Percentiles rank a stretch among this genome's conserved stretches.
These are phyloP conservation scores for Penicillium lividum DNA, from an alignment of 495 filamentous ascomycete genomes.

Conservation along the genomic window DNA sequence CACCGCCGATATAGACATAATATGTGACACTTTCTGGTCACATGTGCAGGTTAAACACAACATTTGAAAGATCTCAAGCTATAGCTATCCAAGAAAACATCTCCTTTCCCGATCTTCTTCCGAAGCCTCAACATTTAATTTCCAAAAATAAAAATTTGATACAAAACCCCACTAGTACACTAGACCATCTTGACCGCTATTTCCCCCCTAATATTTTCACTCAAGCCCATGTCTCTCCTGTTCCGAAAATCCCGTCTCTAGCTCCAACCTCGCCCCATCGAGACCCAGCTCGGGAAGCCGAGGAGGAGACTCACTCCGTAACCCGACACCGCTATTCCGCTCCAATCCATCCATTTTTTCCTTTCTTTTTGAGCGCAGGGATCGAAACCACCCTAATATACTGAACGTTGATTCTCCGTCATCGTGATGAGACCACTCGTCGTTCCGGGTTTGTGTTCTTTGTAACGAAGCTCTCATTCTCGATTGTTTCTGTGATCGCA, in stretches of 20 bases:
- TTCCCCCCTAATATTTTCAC: not conserved
- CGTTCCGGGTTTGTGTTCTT: not conserved
- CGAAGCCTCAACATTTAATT: not conserved
- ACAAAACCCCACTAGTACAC: no score
- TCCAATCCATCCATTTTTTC: not conserved
- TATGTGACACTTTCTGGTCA: no score
- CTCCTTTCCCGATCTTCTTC: not conserved
- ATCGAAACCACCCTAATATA: not conserved
- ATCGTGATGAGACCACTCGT: not conserved
- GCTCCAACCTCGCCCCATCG: not conserved
- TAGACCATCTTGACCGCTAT: not conserved
- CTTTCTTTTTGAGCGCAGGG: conserved; percentile 2
- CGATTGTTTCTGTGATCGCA: not conserved
- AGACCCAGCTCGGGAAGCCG: conserved; percentile 6
- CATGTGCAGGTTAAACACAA: no score
- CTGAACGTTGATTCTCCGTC: not conserved
- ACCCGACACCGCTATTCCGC: not conserved
- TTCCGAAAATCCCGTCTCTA: conserved; percentile 3
- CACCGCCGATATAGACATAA: no score
- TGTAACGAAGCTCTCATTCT: conserved; percentile 2
- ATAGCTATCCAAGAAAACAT: no score
- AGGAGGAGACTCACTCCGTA: not conserved
- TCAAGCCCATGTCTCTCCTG: not conserved
- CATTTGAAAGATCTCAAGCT: no score
- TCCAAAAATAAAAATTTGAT: not conserved